Conservation (phyloP, 192 early-diverging fungal genomes). For the Umbelopsis vinacea region DNA sequence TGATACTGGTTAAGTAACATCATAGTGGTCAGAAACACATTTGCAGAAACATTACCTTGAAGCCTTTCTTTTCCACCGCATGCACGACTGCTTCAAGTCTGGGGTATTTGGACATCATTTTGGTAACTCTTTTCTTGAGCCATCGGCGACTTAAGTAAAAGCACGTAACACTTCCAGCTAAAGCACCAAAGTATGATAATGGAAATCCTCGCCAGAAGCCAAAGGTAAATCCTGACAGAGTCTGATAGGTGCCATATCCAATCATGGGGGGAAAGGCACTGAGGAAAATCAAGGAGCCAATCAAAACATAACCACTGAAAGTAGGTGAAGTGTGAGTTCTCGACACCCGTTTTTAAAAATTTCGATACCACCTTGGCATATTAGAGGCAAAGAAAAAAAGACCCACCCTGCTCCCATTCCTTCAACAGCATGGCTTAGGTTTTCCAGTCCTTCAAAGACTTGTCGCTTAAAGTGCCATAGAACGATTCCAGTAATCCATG, state of each 20-base stretch:
- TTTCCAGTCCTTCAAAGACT: conserved; percentile 45
- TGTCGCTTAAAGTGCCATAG: conserved; percentile 39
- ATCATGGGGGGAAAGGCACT: conserved; percentile 72
- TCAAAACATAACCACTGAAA: conserved; percentile 49
- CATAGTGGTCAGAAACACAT: neutral
- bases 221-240: conserved; percentile 70
- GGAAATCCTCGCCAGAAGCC: conserved; percentile 62
- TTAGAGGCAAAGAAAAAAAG: neutral
- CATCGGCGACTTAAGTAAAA: conserved; percentile 56
- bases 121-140: conserved; percentile 48
- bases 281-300: conserved; percentile 55
- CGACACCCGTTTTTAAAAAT: neutral
- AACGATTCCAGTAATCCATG: conserved; percentile 38
- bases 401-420: conserved; percentile 47
- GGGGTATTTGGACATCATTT: conserved; percentile 48
- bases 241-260: conserved; percentile 68
- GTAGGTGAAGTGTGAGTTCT: neutral
- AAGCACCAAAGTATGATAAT: conserved; percentile 62
- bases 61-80: conserved; percentile 65
- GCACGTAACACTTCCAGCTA: conserved; percentile 55
- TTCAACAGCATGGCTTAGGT: conserved; percentile 40
- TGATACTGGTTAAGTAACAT: neutral
- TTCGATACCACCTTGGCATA: neutral
- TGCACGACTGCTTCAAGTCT: conserved; percentile 54
- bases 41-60: conserved; percentile 49